A percentile compares a stretch with the other conserved stretches of the same genome.
phyloP scores from a whole-genome alignment of 495 filamentous ascomycete species.

The Hyphodiscus hymeniophilus region DNA sequence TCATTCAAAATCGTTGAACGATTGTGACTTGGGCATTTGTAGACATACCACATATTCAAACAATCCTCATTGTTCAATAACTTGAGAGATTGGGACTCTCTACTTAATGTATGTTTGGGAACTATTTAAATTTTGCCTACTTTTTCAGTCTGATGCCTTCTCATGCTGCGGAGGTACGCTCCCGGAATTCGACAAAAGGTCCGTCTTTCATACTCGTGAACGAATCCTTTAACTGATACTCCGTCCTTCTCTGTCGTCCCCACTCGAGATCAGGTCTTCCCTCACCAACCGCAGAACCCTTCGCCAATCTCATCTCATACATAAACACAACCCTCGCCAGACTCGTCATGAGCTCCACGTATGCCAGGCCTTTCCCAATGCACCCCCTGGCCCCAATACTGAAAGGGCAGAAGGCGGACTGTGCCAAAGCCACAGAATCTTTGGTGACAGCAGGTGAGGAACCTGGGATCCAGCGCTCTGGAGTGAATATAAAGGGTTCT shows the following conservation, averaged over 20 bases:
- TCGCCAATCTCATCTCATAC: conserved; percentile 37
- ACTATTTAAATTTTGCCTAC: no score
- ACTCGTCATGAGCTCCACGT: conserved; percentile 40
- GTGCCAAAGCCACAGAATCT: conserved; percentile 32
- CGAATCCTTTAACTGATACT: conserved; percentile 49
- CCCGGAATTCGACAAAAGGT: conserved; percentile 47
- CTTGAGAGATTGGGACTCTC: no score
- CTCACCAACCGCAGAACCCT: conserved; percentile 29
- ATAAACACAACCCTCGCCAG: conserved; percentile 38
- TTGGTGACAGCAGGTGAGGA: conserved; percentile 19
- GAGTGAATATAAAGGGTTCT: conserved; percentile 36
- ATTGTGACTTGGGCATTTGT: no score
- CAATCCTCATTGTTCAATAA: no score
- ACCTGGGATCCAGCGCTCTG: conserved; percentile 35
- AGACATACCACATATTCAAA: no score
- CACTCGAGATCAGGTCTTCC: conserved; percentile 33
- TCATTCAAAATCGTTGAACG: no score
- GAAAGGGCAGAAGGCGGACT: conserved; percentile 50
- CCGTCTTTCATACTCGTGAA: conserved; percentile 52
- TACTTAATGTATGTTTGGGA: no score
- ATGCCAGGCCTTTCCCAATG: conserved; percentile 51
- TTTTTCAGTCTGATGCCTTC: no score
- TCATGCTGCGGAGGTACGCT: conserved; percentile 8
- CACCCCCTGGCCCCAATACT: conserved; percentile 47
- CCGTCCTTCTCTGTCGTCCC: conserved; percentile 36